Percentiles rank a stretch among this genome's conserved stretches.
phyloP scores from a whole-genome alignment of 257 asterid genomes.

The Penstemon barbatus region DNA sequence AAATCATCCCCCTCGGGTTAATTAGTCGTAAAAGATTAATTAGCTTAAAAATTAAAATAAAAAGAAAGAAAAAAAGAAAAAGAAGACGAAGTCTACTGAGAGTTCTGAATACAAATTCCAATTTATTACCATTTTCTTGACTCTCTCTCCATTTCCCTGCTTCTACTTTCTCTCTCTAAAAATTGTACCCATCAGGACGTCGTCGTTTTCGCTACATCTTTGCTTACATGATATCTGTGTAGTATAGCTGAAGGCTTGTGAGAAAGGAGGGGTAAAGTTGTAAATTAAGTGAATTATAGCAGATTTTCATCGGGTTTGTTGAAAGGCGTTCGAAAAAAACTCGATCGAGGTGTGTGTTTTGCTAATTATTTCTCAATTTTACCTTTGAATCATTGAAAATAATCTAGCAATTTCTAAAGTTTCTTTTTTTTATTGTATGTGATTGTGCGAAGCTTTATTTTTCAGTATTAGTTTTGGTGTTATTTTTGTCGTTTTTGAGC shows the following conservation, averaged over 20 bases:
- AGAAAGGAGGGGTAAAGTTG: too few species aligned
- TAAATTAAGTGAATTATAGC: too few species aligned
- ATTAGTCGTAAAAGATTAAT: neutral
- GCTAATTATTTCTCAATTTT: neutral
- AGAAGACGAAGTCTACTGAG: neutral
- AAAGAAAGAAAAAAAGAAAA: neutral
- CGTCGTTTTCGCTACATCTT: neutral
- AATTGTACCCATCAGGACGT: too few species aligned
- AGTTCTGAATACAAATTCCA: neutral
- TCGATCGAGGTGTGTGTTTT: neutral
- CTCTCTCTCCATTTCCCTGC: neutral
- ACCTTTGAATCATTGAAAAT: neutral
- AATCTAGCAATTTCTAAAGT: neutral
- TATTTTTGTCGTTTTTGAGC: neutral
- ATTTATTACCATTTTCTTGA: neutral
- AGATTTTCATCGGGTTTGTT: neutral
- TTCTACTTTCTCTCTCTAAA: neutral
- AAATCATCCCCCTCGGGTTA: neutral
- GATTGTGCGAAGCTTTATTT: conserved; percentile 20
- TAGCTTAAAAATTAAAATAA: neutral
- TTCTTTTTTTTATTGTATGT: neutral
- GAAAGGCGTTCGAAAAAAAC: too few species aligned
- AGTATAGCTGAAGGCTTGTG: neutral
- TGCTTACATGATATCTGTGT: neutral
- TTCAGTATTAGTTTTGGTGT: neutral